phyloP scores from a whole-genome alignment of 257 asterid species.

The Nyctanthes arbortristis region DNA sequence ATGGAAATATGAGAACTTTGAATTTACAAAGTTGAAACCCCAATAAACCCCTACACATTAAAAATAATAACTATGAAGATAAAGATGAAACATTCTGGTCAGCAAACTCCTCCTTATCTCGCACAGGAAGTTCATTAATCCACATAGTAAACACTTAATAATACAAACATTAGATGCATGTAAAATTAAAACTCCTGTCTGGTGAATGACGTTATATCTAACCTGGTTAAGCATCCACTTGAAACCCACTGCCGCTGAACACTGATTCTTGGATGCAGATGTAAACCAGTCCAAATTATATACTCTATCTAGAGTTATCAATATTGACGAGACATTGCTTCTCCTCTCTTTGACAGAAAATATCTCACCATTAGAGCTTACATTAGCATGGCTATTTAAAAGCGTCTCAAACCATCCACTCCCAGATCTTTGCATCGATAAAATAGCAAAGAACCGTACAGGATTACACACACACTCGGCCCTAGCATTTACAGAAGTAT shows the following conservation, averaged over 20 bases:
- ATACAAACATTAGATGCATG: no score
- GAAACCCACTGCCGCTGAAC: slow-evolving; percentile 92
- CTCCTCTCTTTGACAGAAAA: slow-evolving; percentile 71
- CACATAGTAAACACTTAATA: no score
- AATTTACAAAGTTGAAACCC: no score
- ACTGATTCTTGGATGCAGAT: slow-evolving; percentile 88
- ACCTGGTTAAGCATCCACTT: slow-evolving; percentile 99
- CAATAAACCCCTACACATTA: no score
- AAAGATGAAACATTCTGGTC: no score
- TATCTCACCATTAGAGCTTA: slow-evolving; percentile 95
- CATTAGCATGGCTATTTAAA: slow-evolving; percentile 77
- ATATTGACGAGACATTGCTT: slow-evolving; percentile 58
- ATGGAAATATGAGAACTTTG: no score
- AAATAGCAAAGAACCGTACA: slow-evolving; percentile 69
- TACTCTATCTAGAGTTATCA: slow-evolving; percentile 61
- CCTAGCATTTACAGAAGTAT: slow-evolving; percentile 37
- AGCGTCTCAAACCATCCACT: slow-evolving; percentile 98
- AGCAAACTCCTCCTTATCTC: no score
- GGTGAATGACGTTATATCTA: background rate
- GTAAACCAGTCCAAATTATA: slow-evolving; percentile 79
- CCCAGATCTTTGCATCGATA: slow-evolving; percentile 96
- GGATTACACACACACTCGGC: slow-evolving; percentile 85
- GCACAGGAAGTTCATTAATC: no score
- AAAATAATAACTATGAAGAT: no score
- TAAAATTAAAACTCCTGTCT: background rate